Evolutionary conservation across 108 stramenopile genomes (phyloP), one percentile per base, ranked within the genome.

Genomic region (Fragilariopsis cylindrus): DNA sequence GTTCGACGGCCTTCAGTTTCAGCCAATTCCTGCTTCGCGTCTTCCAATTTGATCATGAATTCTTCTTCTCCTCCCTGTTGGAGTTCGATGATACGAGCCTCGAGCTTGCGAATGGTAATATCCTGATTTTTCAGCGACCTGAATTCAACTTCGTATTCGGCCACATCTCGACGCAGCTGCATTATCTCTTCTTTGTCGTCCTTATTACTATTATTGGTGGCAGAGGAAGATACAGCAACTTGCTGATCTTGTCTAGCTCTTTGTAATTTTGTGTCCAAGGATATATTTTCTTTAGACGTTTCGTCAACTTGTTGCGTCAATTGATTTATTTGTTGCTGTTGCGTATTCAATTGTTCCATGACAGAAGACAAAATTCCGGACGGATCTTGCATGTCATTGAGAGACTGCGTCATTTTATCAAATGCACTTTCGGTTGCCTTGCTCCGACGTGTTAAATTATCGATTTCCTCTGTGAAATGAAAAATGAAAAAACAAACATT

Each of bases 101-200:
- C 90, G 52, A 97, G 78, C 80, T 89, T 92, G 4, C 90, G 84
- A 63, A 97, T 95, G 41, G 94, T 95, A 80, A 97, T 90, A 60
- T 96, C 94, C 72, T 97, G 96, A 74, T 97, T 95, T 81, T 97
- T 93, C 40, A 97, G 74, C 47, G 75, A 76, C 1, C 87, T 77
- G 78, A 96, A 96, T 69, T 97, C 97, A 40, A 92, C 93, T 73
- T 94, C 94, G 71, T 95, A 95, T 66, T 97, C 95, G 0, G 90
- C 88, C 7, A 97, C 88, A 77, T 96, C 97, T 16, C 85, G 69
- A 3, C 91, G 82, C 5, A 97, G 77, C 52, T 92, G 81, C 18
- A 88, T 85, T 43, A 94, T 75, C 73, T 97, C 93, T 78, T 94
- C 93, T 57, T 84, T 67, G 60, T 91, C 90, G 47, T 63, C 85